A percentile compares a stretch with the other conserved stretches of the same genome.
Evolutionary conservation across 495 filamentous ascomycete genomes (phyloP).

Genomic region (Filosporella fistucella): DNA sequence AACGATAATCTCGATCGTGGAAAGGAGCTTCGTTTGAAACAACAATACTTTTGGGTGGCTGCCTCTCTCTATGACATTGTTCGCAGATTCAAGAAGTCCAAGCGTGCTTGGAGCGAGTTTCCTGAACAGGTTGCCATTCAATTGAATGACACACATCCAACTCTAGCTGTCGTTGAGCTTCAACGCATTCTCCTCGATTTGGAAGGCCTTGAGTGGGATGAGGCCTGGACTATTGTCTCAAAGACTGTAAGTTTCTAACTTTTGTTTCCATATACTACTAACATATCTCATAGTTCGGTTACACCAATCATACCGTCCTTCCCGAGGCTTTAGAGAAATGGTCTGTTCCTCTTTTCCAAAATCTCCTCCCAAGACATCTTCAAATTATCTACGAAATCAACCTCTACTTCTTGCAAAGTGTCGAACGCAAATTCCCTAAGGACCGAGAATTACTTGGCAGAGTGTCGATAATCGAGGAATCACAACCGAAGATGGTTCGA

Average conservation of each 20-base stretch:
- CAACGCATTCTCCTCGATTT: constrained; percentile 87
- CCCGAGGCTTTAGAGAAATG: constrained; percentile 98
- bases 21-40: constrained; percentile 95
- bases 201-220: constrained; percentile 90
- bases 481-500: constrained; percentile 93
- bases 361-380: constrained; percentile 88
- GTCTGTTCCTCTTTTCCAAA: constrained; percentile 89
- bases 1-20: constrained; percentile 96
- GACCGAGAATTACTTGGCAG: constrained; percentile 78
- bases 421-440: constrained; percentile 85
- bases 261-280: constrained; percentile 3
- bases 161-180: constrained; percentile 91
- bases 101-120: constrained; percentile 86
- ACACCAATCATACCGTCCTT: constrained; percentile 97
- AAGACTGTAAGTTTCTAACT: constrained; percentile 33
- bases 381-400: constrained; percentile 99
- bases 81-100: constrained; percentile 95
- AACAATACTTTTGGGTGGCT: constrained; percentile 99
- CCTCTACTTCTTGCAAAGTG: constrained; percentile 81
- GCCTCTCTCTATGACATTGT: constrained; percentile 95
- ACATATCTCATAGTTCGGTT: constrained; percentile 61
- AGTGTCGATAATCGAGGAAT: constrained; percentile 96
- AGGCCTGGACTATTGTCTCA: constrained; percentile 77
- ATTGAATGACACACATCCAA: constrained; percentile 96
- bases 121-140: constrained; percentile 95